Evolutionary conservation across 176 grass and related monocot genomes (phyloP).

Genomic region (Carex cristatella): DNA sequence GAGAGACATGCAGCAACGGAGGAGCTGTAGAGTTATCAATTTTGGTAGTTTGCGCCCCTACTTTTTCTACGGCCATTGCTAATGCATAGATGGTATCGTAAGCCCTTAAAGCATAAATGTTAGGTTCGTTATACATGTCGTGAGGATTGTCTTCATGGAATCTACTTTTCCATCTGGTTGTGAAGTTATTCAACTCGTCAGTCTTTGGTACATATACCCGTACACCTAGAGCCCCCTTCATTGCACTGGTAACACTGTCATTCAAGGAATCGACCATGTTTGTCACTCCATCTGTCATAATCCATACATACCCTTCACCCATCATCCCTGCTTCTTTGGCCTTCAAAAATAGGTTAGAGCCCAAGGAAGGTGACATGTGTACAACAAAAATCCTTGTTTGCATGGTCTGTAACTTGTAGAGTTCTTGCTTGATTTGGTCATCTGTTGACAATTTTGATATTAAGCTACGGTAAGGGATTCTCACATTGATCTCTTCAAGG

Average conservation of each 20-base stretch:
- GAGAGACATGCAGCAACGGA: constrained; percentile 14
- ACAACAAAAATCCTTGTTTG: constrained; percentile 44
- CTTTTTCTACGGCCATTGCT: constrained; percentile 30
- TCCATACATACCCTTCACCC: constrained; percentile 35
- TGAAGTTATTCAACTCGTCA: constrained; percentile 28
- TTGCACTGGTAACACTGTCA: constrained; percentile 17
- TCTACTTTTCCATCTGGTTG: constrained; percentile 38
- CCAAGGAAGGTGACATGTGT: constrained; percentile 25
- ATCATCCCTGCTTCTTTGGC: constrained; percentile 43
- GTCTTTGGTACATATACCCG: constrained; percentile 30
- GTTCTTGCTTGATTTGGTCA: constrained; percentile 14
- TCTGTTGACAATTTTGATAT: background rate
- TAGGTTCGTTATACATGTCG: constrained; percentile 13
- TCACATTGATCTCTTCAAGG: too few species aligned
- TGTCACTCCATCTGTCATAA: constrained; percentile 38
- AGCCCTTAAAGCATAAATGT: constrained; percentile 31
- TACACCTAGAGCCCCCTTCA: constrained; percentile 46
- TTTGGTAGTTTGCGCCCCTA: background rate
- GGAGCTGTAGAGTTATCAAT: constrained; percentile 16
- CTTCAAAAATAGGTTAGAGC: constrained; percentile 3
- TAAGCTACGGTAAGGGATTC: too few species aligned
- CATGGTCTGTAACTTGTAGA: constrained; percentile 44
- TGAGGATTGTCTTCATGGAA: constrained; percentile 34
- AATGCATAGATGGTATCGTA: constrained; percentile 53
- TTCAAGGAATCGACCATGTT: constrained; percentile 38